Conservation (phyloP, 768 basidiomycete species). For the Auricularia sp. region DNA sequence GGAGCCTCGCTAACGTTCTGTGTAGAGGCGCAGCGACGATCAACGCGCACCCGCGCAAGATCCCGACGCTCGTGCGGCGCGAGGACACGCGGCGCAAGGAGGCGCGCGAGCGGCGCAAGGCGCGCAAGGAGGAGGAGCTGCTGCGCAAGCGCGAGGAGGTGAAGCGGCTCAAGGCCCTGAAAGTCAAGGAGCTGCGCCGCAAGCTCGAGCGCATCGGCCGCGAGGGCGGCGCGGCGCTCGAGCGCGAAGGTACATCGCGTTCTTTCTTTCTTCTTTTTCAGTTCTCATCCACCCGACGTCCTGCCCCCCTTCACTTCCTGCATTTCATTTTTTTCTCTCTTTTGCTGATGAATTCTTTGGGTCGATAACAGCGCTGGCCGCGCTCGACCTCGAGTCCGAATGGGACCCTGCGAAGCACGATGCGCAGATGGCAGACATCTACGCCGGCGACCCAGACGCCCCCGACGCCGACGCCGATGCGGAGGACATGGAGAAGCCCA, state of each 20-base stretch:
- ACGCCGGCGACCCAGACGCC: slow-evolving; percentile 37
- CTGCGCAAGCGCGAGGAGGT: slow-evolving; percentile 71
- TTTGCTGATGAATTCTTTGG: background rate
- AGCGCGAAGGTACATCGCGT: slow-evolving; percentile 21
- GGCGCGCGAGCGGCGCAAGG: slow-evolving; percentile 67
- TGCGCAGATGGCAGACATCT: slow-evolving; percentile 66
- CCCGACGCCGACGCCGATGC: slow-evolving; percentile 24
- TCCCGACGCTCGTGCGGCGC: slow-evolving; percentile 44
- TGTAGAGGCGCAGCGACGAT: slow-evolving; percentile 46
- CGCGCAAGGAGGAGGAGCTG: slow-evolving; percentile 71
- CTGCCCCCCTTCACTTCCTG: background rate
- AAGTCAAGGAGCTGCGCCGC: slow-evolving; percentile 68
- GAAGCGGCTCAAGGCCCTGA: slow-evolving; percentile 69
- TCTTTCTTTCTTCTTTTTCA: no score
- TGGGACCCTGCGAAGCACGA: slow-evolving; percentile 88
- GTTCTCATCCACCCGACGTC: background rate
- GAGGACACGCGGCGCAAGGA: slow-evolving; percentile 73
- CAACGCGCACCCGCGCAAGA: slow-evolving; percentile 63
- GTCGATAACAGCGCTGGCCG: slow-evolving; percentile 40
- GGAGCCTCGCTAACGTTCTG: no score
- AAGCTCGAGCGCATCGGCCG: slow-evolving; percentile 64
- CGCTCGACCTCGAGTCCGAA: slow-evolving; percentile 81
- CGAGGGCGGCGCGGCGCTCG: slow-evolving; percentile 53
- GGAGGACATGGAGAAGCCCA: slow-evolving; percentile 55
- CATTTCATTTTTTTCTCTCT: no score